Conservation (phyloP, 2,329 filamentous ascomycete genomes). For the Tricladium varicosporioides region DNA sequence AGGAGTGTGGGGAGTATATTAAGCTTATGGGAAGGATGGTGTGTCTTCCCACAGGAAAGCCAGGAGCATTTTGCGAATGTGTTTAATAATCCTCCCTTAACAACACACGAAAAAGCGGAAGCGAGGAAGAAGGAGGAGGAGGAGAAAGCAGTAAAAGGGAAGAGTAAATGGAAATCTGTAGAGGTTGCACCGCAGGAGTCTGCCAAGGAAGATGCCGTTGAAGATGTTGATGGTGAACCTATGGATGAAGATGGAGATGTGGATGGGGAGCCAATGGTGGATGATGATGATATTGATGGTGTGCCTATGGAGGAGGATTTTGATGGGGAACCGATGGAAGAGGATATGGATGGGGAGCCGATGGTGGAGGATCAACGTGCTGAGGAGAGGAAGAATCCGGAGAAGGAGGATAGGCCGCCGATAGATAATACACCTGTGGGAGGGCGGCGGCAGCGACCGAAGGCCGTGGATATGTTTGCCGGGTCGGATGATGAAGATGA, state of each 20-base stretch:
- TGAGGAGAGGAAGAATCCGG: slow-evolving; percentile 13
- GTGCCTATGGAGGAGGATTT: slow-evolving; percentile 44
- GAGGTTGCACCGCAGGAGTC: slow-evolving; percentile 35
- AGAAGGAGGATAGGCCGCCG: slow-evolving; percentile 4
- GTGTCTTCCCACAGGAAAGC: slow-evolving; percentile 69
- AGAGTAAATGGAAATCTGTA: slow-evolving; percentile 38
- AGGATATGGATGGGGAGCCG: slow-evolving; percentile 37
- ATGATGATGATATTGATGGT: slow-evolving; percentile 37
- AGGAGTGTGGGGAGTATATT: slow-evolving; percentile 56
- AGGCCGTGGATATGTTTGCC: slow-evolving; percentile 85
- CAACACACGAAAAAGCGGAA: slow-evolving; percentile 36
- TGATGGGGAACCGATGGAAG: slow-evolving; percentile 38
- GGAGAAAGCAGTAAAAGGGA: slow-evolving; percentile 29
- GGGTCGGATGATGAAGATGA: slow-evolving; percentile 57
- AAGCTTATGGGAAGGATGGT: slow-evolving; percentile 64
- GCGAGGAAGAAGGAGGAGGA: slow-evolving; percentile 32
- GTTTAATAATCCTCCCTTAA: slow-evolving; percentile 69
- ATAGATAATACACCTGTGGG: slow-evolving; percentile 13
- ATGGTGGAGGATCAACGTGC: slow-evolving; percentile 32
- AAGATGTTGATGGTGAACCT: slow-evolving; percentile 51
- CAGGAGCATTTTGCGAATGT: slow-evolving; percentile 68
- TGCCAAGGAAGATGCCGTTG: slow-evolving; percentile 41
- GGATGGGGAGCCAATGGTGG: slow-evolving; percentile 43
- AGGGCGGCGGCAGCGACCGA: slow-evolving; percentile 44
- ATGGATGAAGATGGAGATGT: slow-evolving; percentile 36